Percentiles rank a stretch among this genome's conserved stretches.
Conservation (phyloP, 2,329 filamentous ascomycete species). For the Alternaria postmessia region DNA sequence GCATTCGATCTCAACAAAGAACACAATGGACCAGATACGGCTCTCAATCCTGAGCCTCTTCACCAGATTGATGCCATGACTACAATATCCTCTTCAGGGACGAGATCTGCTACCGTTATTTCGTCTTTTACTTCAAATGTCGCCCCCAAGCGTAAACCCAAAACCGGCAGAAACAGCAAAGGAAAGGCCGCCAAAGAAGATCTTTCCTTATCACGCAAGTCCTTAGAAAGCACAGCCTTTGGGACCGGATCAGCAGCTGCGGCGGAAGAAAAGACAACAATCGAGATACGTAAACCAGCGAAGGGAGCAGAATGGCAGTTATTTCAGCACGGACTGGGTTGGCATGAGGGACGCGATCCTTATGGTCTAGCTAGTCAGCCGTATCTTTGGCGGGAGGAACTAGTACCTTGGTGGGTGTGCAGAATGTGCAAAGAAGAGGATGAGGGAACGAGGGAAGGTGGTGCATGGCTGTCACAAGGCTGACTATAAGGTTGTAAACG, state of each 20-base stretch:
- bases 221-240: background rate
- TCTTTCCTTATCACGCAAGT: background rate
- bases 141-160: background rate
- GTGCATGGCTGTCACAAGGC: background rate
- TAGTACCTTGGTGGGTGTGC: background rate
- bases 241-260: background rate
- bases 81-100: too few species aligned
- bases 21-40: background rate
- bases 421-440: background rate
- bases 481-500: background rate
- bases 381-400: background rate
- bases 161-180: background rate
- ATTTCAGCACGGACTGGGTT: background rate
- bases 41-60: background rate
- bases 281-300: background rate
- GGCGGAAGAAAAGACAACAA: background rate
- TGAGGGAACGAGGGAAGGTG: background rate
- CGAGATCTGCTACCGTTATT: background rate
- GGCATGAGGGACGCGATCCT: conserved; percentile 1
- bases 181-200: background rate
- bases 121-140: background rate
- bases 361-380: background rate
- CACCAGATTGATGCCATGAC: background rate
- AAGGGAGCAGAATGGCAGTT: background rate
- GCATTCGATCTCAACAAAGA: background rate